These are phyloP conservation scores for Ilex paraguariensis DNA, from an alignment of 305 asterid species.

Conservation along the genomic window DNA sequence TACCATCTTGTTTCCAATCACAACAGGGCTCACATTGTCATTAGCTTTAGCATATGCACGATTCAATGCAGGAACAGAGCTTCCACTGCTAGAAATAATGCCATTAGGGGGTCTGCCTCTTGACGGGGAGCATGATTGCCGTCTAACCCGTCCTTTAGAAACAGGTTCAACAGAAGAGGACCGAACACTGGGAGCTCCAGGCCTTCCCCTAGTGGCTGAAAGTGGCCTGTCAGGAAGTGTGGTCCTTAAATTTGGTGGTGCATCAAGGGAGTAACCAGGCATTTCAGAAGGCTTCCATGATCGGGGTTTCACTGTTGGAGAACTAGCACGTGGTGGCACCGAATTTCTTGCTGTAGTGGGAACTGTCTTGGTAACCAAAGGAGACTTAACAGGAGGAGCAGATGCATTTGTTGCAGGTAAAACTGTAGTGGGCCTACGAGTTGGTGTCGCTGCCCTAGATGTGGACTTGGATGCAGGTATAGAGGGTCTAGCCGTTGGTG, in stretches of 20 bases:
- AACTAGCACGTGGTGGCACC: slow-evolving; percentile 56
- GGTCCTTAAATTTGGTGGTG: slow-evolving; percentile 90
- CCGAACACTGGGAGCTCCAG: slow-evolving; percentile 79
- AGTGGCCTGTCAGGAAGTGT: slow-evolving; percentile 79
- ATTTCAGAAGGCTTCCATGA: slow-evolving; percentile 97
- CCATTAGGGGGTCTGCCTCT: slow-evolving; percentile 97
- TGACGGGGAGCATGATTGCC: slow-evolving; percentile 94
- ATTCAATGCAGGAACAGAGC: slow-evolving; percentile 67
- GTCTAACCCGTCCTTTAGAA: slow-evolving; percentile 76
- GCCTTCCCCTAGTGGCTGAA: slow-evolving; percentile 90
- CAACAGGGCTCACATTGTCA: slow-evolving; percentile 81
- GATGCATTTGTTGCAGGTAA: slow-evolving; percentile 34
- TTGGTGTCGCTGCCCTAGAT: slow-evolving; percentile 82
- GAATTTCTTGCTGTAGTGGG: slow-evolving; percentile 42
- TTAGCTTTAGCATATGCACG: slow-evolving; percentile 94
- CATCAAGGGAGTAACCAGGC: slow-evolving; percentile 95
- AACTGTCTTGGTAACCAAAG: slow-evolving; percentile 37
- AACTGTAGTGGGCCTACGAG: slow-evolving; percentile 50
- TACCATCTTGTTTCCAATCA: slow-evolving; percentile 89
- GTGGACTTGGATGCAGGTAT: slow-evolving; percentile 43
- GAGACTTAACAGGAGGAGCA: slow-evolving; percentile 34
- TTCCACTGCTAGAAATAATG: slow-evolving; percentile 62
- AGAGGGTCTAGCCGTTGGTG: slow-evolving; percentile 69
- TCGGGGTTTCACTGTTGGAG: slow-evolving; percentile 81
- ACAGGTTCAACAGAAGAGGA: slow-evolving; percentile 85